Base-by-base conservation (phyloP, 768 basidiomycete species). In the Daedaleopsis sinensis region DNA sequence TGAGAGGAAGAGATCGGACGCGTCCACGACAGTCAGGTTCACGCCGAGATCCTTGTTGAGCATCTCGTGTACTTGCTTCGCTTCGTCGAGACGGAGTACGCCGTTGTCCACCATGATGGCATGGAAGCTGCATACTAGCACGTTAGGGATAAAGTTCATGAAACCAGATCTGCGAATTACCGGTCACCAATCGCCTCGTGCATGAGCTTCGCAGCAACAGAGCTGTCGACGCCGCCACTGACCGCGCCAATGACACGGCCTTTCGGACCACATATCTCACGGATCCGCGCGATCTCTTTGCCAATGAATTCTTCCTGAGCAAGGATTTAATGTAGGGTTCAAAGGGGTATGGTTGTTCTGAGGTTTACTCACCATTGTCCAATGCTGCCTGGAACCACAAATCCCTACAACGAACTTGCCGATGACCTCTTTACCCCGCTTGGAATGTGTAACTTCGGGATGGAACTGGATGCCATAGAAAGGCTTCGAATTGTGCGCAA, bases 91-190 rank as follows among this genome's bases (percentile, higher is more conserved):
- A 55, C 97, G 91, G 12, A 99, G 82, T 32, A 98, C 96, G 59
- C 97, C 97, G 70, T 99, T 99, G 76, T 98, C 96, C 47, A 98
- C 97, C 95, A 98, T 96, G 78, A 98, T 97, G 11, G 96, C 97
- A 70, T 96, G 97, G 83, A 99, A 99, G 61, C 96, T 96, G 68
- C 18, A 9, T 8, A 27, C 27, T 21, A 51, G 27, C 27, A 11
- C 53, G 48, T 50, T 24, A 57, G 35, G 24, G 59, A 54, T 54
- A 32, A 21, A 51, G 5, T 24, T 15, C 19, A 47, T 23, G 18
- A 3, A 27, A 11, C 13, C 21, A 21, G 5, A 37, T 21, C 10
- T 23, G 27, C 15, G 43, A 66, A 79, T 46, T 70, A 93, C 94
- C 96, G 84, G 73, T 98, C 94, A 32, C 97, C 97, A 68, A 99